These are phyloP conservation scores for Ustilago bromivora DNA, from an alignment of 1,284 basidiomycete species.

Conservation along the genomic window DNA sequence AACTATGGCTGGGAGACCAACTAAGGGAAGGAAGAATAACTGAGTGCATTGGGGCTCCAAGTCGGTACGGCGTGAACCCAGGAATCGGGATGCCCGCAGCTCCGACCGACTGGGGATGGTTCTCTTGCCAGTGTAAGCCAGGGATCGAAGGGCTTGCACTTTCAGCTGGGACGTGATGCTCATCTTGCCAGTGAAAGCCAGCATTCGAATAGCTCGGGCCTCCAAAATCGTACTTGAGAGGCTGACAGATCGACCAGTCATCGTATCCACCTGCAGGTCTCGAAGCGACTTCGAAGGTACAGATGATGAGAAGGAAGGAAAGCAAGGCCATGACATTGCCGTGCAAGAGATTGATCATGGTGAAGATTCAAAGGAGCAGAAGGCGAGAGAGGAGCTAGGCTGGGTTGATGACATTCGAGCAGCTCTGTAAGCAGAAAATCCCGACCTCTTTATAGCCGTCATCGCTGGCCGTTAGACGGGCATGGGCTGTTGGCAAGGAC, in stretches of 20 bases:
- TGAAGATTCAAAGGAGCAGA: too few species aligned
- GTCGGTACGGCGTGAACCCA: neutral
- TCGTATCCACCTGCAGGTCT: neutral
- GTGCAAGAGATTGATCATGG: neutral
- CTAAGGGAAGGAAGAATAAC: too few species aligned
- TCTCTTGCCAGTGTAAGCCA: constrained; percentile 2
- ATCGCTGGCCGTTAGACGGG: neutral
- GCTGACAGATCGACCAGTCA: neutral
- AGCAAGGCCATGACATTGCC: neutral
- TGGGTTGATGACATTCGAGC: neutral
- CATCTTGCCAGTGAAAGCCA: too few species aligned
- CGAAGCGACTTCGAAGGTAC: neutral
- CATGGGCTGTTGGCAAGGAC: too few species aligned
- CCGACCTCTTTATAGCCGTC: neutral
- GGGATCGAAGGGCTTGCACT: neutral
- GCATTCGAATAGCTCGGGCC: too few species aligned
- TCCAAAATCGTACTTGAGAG: neutral
- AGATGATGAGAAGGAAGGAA: neutral
- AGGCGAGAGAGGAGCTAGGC: too few species aligned
- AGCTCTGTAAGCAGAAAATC: neutral
- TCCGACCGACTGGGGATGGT: too few species aligned
- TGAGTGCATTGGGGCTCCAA: neutral
- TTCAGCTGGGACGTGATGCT: neutral
- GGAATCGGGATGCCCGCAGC: neutral
- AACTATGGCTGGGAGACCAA: too few species aligned